Conservation (phyloP, 495 filamentous ascomycete genomes). For the Jackrogersella minutella region DNA sequence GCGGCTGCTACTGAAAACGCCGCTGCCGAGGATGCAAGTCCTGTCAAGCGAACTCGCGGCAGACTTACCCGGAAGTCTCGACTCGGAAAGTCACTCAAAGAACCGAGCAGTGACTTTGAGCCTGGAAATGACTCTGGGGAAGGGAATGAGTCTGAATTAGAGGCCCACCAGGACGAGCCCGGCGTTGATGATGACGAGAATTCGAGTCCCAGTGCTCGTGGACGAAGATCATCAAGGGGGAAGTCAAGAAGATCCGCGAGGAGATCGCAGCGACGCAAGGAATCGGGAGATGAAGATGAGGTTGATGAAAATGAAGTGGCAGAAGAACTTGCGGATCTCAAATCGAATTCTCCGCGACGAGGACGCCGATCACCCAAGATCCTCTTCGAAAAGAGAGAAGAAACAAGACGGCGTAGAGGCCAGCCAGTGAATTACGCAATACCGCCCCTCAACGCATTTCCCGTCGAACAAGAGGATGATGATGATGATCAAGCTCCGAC, state of each 20-base stretch:
- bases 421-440: slow-evolving; percentile 63
- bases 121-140: slow-evolving; percentile 71
- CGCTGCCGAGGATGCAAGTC: slow-evolving; percentile 45
- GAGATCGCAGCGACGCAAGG: slow-evolving; percentile 44
- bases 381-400: slow-evolving; percentile 55
- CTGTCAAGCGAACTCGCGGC: slow-evolving; percentile 46
- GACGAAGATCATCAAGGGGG: slow-evolving; percentile 47
- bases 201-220: slow-evolving; percentile 51
- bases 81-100: slow-evolving; percentile 63
- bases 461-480: slow-evolving; percentile 73
- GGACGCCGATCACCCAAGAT: slow-evolving; percentile 63
- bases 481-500: slow-evolving; percentile 63
- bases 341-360: slow-evolving; percentile 56
- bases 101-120: slow-evolving; percentile 89
- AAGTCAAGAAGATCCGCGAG: slow-evolving; percentile 48
- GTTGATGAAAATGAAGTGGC: slow-evolving; percentile 77
- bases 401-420: slow-evolving; percentile 49
- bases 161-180: slow-evolving; percentile 42
- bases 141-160: slow-evolving; percentile 56
- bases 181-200: slow-evolving; percentile 51
- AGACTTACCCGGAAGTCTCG: slow-evolving; percentile 59
- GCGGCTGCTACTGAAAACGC: slow-evolving; percentile 47
- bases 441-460: slow-evolving; percentile 74
- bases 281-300: slow-evolving; percentile 69
- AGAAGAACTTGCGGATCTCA: slow-evolving; percentile 77